Percentiles rank a stretch among this genome's conserved stretches.
Conservation (phyloP, 2,329 filamentous ascomycete genomes). For the Purpureocillium takamizusanense region DNA sequence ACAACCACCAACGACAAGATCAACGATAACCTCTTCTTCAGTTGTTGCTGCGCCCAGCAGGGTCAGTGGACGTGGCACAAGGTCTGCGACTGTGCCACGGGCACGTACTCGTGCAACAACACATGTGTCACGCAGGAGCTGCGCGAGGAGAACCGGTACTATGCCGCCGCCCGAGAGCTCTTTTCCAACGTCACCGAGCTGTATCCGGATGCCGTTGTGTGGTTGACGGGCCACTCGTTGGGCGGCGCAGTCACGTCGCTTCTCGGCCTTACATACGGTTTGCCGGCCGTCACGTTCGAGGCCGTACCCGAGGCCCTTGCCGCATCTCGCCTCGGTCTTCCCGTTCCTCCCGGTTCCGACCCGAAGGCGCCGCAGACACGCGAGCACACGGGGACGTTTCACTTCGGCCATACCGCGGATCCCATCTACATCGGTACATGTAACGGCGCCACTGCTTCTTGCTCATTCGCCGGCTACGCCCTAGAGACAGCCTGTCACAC, state of each 20-base stretch:
- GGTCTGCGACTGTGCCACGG: constrained; percentile 85
- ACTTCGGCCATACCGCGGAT: constrained; percentile 94
- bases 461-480: constrained; percentile 86
- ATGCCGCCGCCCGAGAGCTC: constrained; percentile 77
- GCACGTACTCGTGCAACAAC: constrained; percentile 83
- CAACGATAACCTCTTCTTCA: constrained; percentile 97
- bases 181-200: constrained; percentile 87
- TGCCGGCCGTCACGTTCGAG: constrained; percentile 88
- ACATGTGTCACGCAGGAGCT: constrained; percentile 76
- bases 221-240: constrained; percentile 87
- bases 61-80: constrained; percentile 84
- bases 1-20: constrained; percentile 96
- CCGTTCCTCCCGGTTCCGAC: constrained; percentile 70
- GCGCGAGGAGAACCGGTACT: constrained; percentile 80
- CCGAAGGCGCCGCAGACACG: constrained; percentile 62
- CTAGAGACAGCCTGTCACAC: constrained; percentile 90
- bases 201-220: constrained; percentile 77
- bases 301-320: constrained; percentile 86
- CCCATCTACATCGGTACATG: constrained; percentile 91
- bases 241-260: constrained; percentile 86
- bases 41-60: constrained; percentile 93
- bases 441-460: constrained; percentile 80
- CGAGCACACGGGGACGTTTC: constrained; percentile 67
- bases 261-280: constrained; percentile 80
- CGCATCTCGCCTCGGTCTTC: constrained; percentile 74